phyloP scores from a whole-genome alignment of 257 asterid genomes.

The Solanum gracilifrons region DNA sequence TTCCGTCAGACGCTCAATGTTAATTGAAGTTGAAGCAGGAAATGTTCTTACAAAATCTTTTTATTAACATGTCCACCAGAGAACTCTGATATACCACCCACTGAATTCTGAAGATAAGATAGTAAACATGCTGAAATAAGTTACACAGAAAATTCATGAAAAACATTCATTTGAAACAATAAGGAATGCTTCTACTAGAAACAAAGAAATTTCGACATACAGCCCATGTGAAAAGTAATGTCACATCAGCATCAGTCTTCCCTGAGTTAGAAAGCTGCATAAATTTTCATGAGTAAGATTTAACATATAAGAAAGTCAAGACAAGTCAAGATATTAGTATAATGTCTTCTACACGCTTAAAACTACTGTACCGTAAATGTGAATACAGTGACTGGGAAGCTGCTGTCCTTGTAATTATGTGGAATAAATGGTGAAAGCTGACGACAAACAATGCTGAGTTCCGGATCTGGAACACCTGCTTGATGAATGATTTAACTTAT shows the following conservation, averaged over 20 bases:
- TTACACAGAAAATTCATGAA: background rate
- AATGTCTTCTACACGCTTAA: background rate
- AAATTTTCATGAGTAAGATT: background rate
- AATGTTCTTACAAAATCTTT: background rate
- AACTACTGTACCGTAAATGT: slow-evolving; percentile 76
- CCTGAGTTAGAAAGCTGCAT: slow-evolving; percentile 70
- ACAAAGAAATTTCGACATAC: slow-evolving; percentile 30
- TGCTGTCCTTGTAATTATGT: slow-evolving; percentile 87
- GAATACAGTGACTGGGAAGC: slow-evolving; percentile 80
- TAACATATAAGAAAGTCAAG: background rate
- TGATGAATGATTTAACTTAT: background rate
- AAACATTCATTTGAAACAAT: background rate
- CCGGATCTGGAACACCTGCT: slow-evolving; percentile 94
- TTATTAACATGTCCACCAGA: slow-evolving; percentile 72
- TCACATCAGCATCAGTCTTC: slow-evolving; percentile 51
- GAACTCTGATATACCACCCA: slow-evolving; percentile 89
- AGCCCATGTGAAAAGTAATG: slow-evolving; percentile 93
- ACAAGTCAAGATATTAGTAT: slow-evolving; percentile 9
- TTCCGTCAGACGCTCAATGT: background rate
- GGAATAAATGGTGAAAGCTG: slow-evolving; percentile 91
- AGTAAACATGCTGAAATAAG: background rate
- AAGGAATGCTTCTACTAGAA: slow-evolving; percentile 1
- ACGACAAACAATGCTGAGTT: slow-evolving; percentile 72
- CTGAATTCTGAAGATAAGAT: slow-evolving; percentile 58
- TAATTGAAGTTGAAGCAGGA: background rate